Evolutionary conservation across 208 protist genomes (phyloP).

Genomic region (Leishmania aethiopica): DNA sequence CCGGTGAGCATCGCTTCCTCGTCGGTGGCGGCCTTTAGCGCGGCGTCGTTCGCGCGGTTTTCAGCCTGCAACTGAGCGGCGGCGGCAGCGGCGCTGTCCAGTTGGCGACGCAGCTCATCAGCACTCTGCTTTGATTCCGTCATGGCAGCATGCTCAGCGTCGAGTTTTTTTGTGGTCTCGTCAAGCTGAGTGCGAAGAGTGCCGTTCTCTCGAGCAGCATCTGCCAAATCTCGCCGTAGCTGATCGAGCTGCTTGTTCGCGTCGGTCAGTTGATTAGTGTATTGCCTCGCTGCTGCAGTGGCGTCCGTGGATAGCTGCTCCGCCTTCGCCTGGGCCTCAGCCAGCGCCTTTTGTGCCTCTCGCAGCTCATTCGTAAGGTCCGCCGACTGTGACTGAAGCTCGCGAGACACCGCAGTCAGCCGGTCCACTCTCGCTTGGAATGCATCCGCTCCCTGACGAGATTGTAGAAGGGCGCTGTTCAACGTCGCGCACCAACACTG

Average conservation of each 20-base stretch:
- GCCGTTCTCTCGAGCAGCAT: not conserved
- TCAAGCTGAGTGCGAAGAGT: not conserved
- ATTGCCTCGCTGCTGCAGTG: not conserved
- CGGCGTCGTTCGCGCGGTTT: not conserved
- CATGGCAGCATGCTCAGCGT: not conserved
- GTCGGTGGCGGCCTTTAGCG: not conserved
- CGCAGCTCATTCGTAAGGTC: too few relatives aligned
- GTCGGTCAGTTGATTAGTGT: not conserved
- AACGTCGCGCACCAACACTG: too few relatives aligned
- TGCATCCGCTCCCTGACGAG: too few relatives aligned
- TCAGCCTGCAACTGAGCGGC: not conserved
- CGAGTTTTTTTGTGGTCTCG: not conserved
- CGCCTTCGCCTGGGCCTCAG: conserved; percentile 3
- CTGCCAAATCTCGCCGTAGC: not conserved
- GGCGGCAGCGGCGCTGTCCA: not conserved
- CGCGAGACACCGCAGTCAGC: too few relatives aligned
- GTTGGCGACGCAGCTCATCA: not conserved
- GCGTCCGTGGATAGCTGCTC: not conserved
- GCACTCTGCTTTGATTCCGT: not conserved
- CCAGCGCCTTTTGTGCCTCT: too few relatives aligned
- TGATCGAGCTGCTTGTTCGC: not conserved
- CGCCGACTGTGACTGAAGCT: too few relatives aligned
- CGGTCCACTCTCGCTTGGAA: too few relatives aligned
- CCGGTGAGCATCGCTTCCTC: not conserved
- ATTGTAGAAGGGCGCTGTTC: too few relatives aligned